A percentile compares a stretch with the other conserved stretches of the same genome.
phyloP scores from a whole-genome alignment of 768 basidiomycete species.

The Pisolithus tinctorius region DNA sequence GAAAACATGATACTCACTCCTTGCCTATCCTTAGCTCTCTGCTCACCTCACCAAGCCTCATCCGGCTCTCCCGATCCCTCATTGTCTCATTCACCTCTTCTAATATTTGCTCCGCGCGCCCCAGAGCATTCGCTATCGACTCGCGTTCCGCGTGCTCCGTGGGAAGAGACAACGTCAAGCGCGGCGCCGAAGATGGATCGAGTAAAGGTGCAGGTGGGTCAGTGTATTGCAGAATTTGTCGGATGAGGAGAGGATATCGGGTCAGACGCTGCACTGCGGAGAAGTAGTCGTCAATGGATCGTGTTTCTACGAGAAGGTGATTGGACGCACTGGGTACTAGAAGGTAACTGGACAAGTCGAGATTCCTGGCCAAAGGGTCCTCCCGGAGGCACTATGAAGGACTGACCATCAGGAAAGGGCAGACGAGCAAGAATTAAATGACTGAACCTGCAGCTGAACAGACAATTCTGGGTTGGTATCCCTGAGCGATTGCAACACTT shows the following conservation, averaged over 20 bases:
- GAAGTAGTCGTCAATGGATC: neutral
- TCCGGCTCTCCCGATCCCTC: slow-evolving; percentile 72
- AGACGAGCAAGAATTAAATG: slow-evolving; percentile 3
- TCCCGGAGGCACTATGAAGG: slow-evolving; percentile 59
- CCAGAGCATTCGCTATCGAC: slow-evolving; percentile 47
- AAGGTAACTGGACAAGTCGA: slow-evolving; percentile 88
- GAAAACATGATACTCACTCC: slow-evolving; percentile 43
- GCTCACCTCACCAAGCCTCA: slow-evolving; percentile 69
- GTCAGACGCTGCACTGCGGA: slow-evolving; percentile 88
- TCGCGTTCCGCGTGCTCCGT: slow-evolving; percentile 42
- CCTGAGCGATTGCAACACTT: slow-evolving; percentile 66
- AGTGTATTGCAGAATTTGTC: slow-evolving; percentile 80
- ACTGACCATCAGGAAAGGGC: neutral
- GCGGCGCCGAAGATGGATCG: slow-evolving; percentile 1
- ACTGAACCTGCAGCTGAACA: slow-evolving; percentile 55
- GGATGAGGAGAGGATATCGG: slow-evolving; percentile 85
- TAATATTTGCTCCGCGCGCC: slow-evolving; percentile 66
- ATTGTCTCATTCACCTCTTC: slow-evolving; percentile 85
- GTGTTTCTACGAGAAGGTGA: neutral
- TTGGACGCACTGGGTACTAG: slow-evolving; percentile 74
- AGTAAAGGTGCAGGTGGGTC: slow-evolving; percentile 34
- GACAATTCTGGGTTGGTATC: slow-evolving; percentile 61
- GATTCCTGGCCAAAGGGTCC: slow-evolving; percentile 66
- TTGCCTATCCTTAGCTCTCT: slow-evolving; percentile 83
- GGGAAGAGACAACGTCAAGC: neutral